Base-by-base conservation (phyloP, 371 early-diverging fungal genomes). In the Mucor irregularis region DNA sequence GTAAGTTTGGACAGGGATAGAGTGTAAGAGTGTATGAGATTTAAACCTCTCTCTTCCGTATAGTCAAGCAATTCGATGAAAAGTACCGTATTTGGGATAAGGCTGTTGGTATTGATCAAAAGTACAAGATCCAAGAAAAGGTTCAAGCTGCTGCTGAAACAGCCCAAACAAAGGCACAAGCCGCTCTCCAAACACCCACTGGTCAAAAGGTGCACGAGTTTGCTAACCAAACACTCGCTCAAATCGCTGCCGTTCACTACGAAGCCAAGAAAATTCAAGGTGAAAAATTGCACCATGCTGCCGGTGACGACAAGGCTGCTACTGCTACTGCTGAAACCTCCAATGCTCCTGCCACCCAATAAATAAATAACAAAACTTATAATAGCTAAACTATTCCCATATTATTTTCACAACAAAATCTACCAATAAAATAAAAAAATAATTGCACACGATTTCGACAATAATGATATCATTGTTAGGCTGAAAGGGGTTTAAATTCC, bases 101-200 rank as follows among this genome's bases (percentile, higher is more conserved):
- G 62, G 82, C 81, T n/a, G 58, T 62, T 19, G 74, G 74, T 49
- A 53, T 85, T 29, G 76, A 83, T 52, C 58, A 74, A 58, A 85
- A 83, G 63, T 85, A 68, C 73, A 74, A 79, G 43, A 78, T 87
- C 40, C 77, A 76, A 60, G 84, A 83, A 56, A 82, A 75, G 60
- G 80, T 81, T 28, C 66, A 72, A 56, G 66, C n/a, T 35, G 76
- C 64, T 24, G 76, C 78, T 30, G 66, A 76, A 6, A 68, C 64
- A 6, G 84, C 81, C 43, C 78, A 70, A 68, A 63, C 35, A 42
- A 76, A 45, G 29, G 83, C 78, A 25, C 68, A 62, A 31, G 63
- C 64, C 54, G 84, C 82, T 33, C 72, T 87, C 45, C 76, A 76
- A 44, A 74, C 85, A n/a, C 73, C 81, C 11, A 72, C 84, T 8